Percentiles rank a stretch among this genome's conserved stretches.
Conservation (phyloP, 805 yeast genomes). For the Candida yuanshanica region DNA sequence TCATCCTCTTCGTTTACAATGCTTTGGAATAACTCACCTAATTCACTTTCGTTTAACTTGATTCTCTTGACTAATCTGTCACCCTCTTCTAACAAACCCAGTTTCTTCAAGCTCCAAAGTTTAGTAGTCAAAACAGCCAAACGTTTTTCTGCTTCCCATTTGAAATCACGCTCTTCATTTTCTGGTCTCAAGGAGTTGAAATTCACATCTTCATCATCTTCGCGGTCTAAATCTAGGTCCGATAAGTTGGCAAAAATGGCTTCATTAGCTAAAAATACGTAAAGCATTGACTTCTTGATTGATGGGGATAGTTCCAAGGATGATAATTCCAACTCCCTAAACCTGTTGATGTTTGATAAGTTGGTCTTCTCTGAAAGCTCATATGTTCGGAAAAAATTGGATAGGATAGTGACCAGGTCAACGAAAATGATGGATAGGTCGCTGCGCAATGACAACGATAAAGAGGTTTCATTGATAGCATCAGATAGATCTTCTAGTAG, state of each 20-base stretch:
- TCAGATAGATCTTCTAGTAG: conserved; percentile 9
- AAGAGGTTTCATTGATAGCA: conserved; percentile 4
- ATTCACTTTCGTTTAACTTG: conserved; percentile 28
- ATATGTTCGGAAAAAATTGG: conserved; percentile 29
- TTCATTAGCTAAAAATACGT: conserved; percentile 46
- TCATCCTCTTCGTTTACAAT: conserved; percentile 7
- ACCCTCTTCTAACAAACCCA: conserved; percentile 26
- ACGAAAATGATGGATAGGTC: conserved; percentile 20
- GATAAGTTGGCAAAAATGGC: conserved; percentile 34
- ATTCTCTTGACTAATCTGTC: conserved; percentile 28
- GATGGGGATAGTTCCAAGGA: conserved; percentile 24
- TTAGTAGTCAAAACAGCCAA: conserved; percentile 38
- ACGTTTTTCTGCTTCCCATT: conserved; percentile 36
- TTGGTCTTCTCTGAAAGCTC: conserved; percentile 29
- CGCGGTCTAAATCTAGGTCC: conserved; percentile 40
- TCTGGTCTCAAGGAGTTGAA: conserved; percentile 18
- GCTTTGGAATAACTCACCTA: conserved; percentile 28
- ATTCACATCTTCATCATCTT: conserved; percentile 46
- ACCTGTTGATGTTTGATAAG: conserved; percentile 16
- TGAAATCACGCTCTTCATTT: conserved; percentile 13
- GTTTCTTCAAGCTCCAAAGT: conserved; percentile 29
- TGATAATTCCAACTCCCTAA: conserved; percentile 16
- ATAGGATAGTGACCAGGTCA: conserved; percentile 19
- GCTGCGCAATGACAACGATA: conserved; percentile 15
- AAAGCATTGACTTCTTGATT: conserved; percentile 29